A percentile compares a stretch with the other conserved stretches of the same genome.
Evolutionary conservation across 2,329 filamentous ascomycete genomes (phyloP).

Genomic region (Cladosporium sp.): DNA sequence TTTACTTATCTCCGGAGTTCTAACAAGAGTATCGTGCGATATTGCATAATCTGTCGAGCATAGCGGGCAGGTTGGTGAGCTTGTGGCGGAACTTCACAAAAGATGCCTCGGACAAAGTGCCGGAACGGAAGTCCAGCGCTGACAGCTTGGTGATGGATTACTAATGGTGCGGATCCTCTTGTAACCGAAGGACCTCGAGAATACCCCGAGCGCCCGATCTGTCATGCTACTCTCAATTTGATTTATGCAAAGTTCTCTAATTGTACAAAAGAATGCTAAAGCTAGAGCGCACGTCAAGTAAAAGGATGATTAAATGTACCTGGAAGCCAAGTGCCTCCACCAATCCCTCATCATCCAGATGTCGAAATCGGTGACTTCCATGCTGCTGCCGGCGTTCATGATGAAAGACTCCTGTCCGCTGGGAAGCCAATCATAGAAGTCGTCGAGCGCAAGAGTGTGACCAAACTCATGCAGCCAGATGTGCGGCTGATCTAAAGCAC

Average conservation of each 20-base stretch:
- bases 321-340: slow-evolving; percentile 34
- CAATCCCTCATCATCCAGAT: slow-evolving; percentile 49
- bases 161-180: background rate
- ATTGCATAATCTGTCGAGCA: slow-evolving; percentile 3
- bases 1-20: slow-evolving; percentile 5
- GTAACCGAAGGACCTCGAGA: background rate
- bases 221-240: background rate
- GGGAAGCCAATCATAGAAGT: slow-evolving; percentile 46
- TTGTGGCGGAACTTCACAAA: background rate
- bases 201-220: background rate
- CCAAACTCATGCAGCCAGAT: slow-evolving; percentile 48
- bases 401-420: slow-evolving; percentile 41
- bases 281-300: too few species aligned
- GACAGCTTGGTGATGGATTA: background rate
- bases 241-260: background rate
- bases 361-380: slow-evolving; percentile 45
- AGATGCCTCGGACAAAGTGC: slow-evolving; percentile 7
- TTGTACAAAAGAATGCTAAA: too few species aligned
- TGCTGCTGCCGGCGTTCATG: slow-evolving; percentile 44
- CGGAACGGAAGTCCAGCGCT: background rate
- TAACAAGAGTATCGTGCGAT: background rate
- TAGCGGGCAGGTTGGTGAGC: slow-evolving; percentile 1
- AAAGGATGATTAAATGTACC: background rate
- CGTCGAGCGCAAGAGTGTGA: slow-evolving; percentile 43
- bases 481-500: slow-evolving; percentile 38